These are phyloP conservation scores for Wickerhamomyces canadensis DNA, from an alignment of 805 yeast species.

Conservation along the genomic window DNA sequence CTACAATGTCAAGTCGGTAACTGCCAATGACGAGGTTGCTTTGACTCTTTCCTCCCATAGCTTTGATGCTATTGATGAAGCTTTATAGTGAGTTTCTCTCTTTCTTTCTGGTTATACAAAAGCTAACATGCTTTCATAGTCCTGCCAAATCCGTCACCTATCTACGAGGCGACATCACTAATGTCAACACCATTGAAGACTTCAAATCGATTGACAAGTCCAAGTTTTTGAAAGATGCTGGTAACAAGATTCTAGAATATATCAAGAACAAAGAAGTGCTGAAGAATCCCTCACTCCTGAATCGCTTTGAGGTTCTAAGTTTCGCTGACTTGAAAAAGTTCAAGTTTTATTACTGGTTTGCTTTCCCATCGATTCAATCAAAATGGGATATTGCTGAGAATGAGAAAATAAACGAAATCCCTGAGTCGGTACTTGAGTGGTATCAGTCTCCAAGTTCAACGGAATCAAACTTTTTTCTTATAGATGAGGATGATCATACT, in stretches of 20 bases:
- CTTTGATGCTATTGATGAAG: slow-evolving; percentile 20
- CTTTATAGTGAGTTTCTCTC: slow-evolving; percentile 7
- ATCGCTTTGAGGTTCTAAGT: slow-evolving; percentile 48
- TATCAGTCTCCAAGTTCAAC: slow-evolving; percentile 8
- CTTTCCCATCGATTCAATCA: slow-evolving; percentile 60
- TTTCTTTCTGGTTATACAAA: background rate
- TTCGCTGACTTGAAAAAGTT: slow-evolving; percentile 89
- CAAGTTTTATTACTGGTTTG: slow-evolving; percentile 85
- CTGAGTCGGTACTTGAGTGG: slow-evolving; percentile 11
- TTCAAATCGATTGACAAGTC: slow-evolving; percentile 69
- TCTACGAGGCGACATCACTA: slow-evolving; percentile 41
- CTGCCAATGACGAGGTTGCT: slow-evolving; percentile 27
- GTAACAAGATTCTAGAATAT: slow-evolving; percentile 22
- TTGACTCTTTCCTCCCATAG: slow-evolving; percentile 22
- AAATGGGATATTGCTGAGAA: slow-evolving; percentile 35
- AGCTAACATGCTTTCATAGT: slow-evolving; percentile 3
- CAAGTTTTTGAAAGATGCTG: slow-evolving; percentile 41
- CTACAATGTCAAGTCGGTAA: slow-evolving; percentile 25
- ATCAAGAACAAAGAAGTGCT: slow-evolving; percentile 31
- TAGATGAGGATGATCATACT: slow-evolving; percentile 15
- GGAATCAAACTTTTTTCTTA: slow-evolving; percentile 26
- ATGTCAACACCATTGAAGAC: slow-evolving; percentile 81
- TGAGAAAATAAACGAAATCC: slow-evolving; percentile 3
- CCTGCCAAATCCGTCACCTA: slow-evolving; percentile 18
- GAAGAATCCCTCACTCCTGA: slow-evolving; percentile 34